phyloP scores from a whole-genome alignment of 306 rosid genomes.

The Clitoria ternatea region DNA sequence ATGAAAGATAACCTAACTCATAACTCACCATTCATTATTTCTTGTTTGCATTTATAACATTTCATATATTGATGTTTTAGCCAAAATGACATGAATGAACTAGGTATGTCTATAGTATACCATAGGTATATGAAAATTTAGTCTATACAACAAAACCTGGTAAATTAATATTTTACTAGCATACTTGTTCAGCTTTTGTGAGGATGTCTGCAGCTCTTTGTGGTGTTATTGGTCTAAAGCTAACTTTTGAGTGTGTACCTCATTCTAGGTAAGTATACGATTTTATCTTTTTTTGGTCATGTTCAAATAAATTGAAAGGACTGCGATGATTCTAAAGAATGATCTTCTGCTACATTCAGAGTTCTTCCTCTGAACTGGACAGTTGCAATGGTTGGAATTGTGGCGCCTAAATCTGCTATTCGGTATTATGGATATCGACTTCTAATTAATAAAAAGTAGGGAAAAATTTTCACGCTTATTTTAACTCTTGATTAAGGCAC shows the following conservation, averaged over 20 bases:
- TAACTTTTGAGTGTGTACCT: conserved; percentile 77
- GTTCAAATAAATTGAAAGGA: neutral
- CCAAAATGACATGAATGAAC: neutral
- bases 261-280: conserved; percentile 59
- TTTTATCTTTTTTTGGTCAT: conserved; percentile 19
- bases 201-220: conserved; percentile 97
- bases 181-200: conserved; percentile 34
- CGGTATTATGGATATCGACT: too few relatives aligned
- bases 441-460: too few relatives aligned
- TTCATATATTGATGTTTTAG: neutral
- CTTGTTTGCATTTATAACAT: neutral
- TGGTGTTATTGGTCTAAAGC: conserved; percentile 88
- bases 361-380: conserved; percentile 96
- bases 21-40: neutral
- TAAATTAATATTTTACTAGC: conserved; percentile 16
- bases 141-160: neutral
- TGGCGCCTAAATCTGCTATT: too few relatives aligned
- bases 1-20: neutral
- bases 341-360: conserved; percentile 41
- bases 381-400: conserved; percentile 95
- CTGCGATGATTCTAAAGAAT: conserved; percentile 11
- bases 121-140: neutral
- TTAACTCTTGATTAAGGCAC: too few relatives aligned
- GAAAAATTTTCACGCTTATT: too few relatives aligned
- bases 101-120: neutral